Evolutionary conservation across 306 rosid genomes (phyloP).

Genomic region (Pyrus betulifolia): DNA sequence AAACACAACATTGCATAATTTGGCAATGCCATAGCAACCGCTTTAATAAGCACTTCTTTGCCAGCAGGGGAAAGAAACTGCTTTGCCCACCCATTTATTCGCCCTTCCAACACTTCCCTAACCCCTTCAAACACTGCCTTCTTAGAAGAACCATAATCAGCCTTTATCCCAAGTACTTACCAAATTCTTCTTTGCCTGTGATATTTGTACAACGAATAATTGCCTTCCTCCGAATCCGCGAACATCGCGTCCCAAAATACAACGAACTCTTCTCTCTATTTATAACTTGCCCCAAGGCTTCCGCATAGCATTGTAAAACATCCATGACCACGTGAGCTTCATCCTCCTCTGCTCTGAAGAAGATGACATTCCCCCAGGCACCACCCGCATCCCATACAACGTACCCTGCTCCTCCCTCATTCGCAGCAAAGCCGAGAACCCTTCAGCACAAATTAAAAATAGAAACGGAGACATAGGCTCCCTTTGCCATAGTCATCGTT

Average conservation of each 20-base stretch:
- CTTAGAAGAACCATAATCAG: not conserved
- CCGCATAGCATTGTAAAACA: too few relatives aligned
- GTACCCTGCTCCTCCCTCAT: rapidly evolving
- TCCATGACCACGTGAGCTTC: not conserved
- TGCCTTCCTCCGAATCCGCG: not conserved
- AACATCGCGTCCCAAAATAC: too few relatives aligned
- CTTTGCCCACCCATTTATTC: not conserved
- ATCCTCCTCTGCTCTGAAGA: rapidly evolving
- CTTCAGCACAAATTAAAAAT: not conserved
- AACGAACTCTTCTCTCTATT: not conserved
- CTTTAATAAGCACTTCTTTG: not conserved
- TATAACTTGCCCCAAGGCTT: not conserved
- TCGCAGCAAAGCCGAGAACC: rapidly evolving
- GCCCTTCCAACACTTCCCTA: not conserved
- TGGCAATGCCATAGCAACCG: not conserved
- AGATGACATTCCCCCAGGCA: not conserved
- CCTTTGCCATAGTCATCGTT: not conserved
- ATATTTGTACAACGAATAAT: too few relatives aligned
- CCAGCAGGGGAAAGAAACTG: rapidly evolving
- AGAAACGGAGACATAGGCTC: not conserved
- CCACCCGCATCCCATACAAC: not conserved
- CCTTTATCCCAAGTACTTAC: not conserved
- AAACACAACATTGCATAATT: too few relatives aligned
- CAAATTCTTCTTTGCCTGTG: not conserved
- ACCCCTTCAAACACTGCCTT: not conserved